Conservation (phyloP, 108 stramenopile genomes). For the Conticribra guillardii region DNA sequence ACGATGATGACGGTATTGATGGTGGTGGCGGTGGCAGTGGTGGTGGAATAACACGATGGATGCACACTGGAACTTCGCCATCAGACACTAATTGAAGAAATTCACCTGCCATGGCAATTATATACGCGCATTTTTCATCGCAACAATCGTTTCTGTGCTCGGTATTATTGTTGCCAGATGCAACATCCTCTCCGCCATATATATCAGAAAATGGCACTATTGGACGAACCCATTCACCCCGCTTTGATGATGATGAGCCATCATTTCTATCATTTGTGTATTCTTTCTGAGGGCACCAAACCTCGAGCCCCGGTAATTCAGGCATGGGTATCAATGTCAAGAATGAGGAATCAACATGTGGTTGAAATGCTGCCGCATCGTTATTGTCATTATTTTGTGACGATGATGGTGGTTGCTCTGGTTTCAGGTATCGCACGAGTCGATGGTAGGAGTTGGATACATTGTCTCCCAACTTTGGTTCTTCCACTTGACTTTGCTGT, state of each 20-base stretch:
- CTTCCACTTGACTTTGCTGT: too few relatives aligned
- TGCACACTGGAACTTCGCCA: conserved; percentile 41
- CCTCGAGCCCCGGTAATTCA: conserved; percentile 44
- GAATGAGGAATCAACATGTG: conserved; percentile 49
- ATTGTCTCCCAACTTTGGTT: conserved; percentile 9
- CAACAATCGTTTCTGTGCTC: neutral
- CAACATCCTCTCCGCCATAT: neutral
- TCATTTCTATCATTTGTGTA: neutral
- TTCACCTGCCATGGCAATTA: conserved; percentile 47
- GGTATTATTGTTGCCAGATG: neutral
- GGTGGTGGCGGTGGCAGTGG: conserved; percentile 5
- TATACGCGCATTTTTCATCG: conserved; percentile 9
- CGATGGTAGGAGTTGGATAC: conserved; percentile 50
- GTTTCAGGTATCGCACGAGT: conserved; percentile 44
- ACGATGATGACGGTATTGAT: neutral
- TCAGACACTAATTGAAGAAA: conserved; percentile 41
- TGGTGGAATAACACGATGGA: conserved; percentile 48
- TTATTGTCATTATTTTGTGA: neutral
- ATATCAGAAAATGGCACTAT: conserved; percentile 3
- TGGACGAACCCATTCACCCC: conserved; percentile 51
- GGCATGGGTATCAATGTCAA: conserved; percentile 52
- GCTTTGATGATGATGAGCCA: neutral
- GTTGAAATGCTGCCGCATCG: conserved; percentile 22
- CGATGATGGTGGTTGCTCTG: too few relatives aligned
- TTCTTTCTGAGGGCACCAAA: conserved; percentile 41